Base-by-base conservation (phyloP, 176 grass and related monocot genomes). In the Cenchrus fungigraminus region DNA sequence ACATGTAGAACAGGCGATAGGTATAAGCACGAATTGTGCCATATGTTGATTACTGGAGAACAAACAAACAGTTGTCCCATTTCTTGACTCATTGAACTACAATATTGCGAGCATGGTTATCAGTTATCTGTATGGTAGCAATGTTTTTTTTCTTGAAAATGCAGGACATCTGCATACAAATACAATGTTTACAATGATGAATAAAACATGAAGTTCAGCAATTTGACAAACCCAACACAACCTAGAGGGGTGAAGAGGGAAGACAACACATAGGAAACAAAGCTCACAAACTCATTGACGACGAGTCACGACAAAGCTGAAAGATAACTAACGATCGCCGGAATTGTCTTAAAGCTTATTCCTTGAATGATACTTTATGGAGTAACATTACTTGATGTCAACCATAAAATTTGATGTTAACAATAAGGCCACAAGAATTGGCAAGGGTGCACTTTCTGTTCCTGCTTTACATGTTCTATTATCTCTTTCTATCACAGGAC, bases 91-190 rank as follows among this genome's bases (percentile, higher is more conserved):
- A 70, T 79, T 79, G 19, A 9, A 58, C 20, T 65, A 43, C 81
- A 73, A 50, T 65, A 20, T 22, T 6, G 0, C 9, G 17, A 81
- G 8, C 14, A 75, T 68, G 47, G n/a, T 19, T 40, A 50, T 65
- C 11, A 80, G 32, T 19, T 37, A 50, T 73, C 12, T 86, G 34
- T 47, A 80, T 11, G 5, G 65, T 25, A 49, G n/a, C 50, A 82
- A 81, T 52, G 43, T 74, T 84, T 68, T 46, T 45, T 46, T 46
- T 46, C 45, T 46, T 8, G 45, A 46, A 46, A 46, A 46, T 46
- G 45, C 45, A 46, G 45, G 6, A 46, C 4, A 46, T 46, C 45
- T 46, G 45, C 45, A 1, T 46, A 46, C 8, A 46, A 8, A 46
- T 46, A 40, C 49, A 82, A 74, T 51, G 28, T 74, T 84, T 68